phyloP scores from a whole-genome alignment of 371 early-diverging fungal species.

The Rhizopus arrhizus region DNA sequence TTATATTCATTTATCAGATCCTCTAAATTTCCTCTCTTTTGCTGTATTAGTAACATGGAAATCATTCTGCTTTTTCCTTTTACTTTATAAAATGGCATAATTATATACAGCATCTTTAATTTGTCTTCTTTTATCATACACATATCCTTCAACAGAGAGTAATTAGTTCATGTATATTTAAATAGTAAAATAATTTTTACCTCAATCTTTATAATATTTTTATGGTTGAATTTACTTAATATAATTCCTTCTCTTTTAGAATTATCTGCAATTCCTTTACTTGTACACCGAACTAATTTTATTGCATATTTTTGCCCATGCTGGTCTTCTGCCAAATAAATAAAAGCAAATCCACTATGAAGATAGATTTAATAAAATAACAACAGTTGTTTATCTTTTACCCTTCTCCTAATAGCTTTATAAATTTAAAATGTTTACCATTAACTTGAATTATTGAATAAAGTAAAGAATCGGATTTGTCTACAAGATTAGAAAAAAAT shows the following conservation, averaged over 20 bases:
- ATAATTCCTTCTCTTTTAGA: conserved; percentile 70
- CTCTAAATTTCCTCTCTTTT: conserved; percentile 56
- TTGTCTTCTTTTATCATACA: conserved; percentile 60
- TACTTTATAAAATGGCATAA: conserved; percentile 66
- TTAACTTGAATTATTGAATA: neutral
- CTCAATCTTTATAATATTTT: conserved; percentile 68
- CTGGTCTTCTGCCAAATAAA: conserved; percentile 68
- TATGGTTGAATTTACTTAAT: conserved; percentile 52
- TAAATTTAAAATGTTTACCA: neutral
- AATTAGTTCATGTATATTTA: no score
- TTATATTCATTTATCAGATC: conserved; percentile 57
- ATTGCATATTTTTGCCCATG: conserved; percentile 62
- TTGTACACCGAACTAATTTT: conserved; percentile 73
- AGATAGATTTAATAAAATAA: neutral
- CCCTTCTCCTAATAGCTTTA: conserved; percentile 72
- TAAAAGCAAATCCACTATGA: conserved; percentile 73
- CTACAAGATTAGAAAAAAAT: conserved; percentile 1
- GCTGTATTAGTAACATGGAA: neutral
- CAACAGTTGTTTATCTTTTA: conserved; percentile 24
- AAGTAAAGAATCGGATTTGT: neutral
- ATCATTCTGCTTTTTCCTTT: neutral
- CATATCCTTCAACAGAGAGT: conserved; percentile 14
- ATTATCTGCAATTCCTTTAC: conserved; percentile 54
- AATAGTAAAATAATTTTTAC: conserved; percentile 34
- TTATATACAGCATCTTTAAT: conserved; percentile 64